Conservation (phyloP, 345 rosid species). For the Cochlearia excelsa region DNA sequence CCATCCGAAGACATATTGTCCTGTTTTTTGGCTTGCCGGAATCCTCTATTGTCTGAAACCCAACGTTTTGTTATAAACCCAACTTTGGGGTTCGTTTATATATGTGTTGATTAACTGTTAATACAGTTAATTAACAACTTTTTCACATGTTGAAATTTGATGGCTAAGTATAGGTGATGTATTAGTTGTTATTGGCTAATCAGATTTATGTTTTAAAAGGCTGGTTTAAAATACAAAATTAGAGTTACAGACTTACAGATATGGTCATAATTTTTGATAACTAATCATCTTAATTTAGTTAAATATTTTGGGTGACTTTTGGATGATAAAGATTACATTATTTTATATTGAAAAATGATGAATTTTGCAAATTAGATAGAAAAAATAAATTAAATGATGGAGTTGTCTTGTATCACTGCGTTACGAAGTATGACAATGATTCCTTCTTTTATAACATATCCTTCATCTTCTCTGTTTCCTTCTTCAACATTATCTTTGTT, state of each 20-base stretch:
- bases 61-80: slow-evolving; percentile 10
- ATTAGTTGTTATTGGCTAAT: slow-evolving; percentile 16
- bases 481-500: slow-evolving; percentile 68
- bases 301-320: neutral
- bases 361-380: slow-evolving; percentile 3
- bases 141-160: slow-evolving; percentile 1
- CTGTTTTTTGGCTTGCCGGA: neutral
- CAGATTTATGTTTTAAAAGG: neutral
- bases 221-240: too few species aligned
- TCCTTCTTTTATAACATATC: slow-evolving; percentile 68
- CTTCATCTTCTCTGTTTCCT: slow-evolving; percentile 54
- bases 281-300: too few species aligned
- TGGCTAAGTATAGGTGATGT: slow-evolving; percentile 26
- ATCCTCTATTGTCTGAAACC: slow-evolving; percentile 11
- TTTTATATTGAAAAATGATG: slow-evolving; percentile 31
- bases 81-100: slow-evolving; percentile 19
- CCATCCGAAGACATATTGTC: slow-evolving; percentile 20
- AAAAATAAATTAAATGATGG: slow-evolving; percentile 37
- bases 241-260: too few species aligned
- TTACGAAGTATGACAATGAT: slow-evolving; percentile 57
- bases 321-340: neutral
- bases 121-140: slow-evolving; percentile 22
- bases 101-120: neutral
- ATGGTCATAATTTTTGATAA: too few species aligned
- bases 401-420: slow-evolving; percentile 54